Base-by-base conservation (phyloP, 2,329 filamentous ascomycete species). In the Xylariaceae sp. region DNA sequence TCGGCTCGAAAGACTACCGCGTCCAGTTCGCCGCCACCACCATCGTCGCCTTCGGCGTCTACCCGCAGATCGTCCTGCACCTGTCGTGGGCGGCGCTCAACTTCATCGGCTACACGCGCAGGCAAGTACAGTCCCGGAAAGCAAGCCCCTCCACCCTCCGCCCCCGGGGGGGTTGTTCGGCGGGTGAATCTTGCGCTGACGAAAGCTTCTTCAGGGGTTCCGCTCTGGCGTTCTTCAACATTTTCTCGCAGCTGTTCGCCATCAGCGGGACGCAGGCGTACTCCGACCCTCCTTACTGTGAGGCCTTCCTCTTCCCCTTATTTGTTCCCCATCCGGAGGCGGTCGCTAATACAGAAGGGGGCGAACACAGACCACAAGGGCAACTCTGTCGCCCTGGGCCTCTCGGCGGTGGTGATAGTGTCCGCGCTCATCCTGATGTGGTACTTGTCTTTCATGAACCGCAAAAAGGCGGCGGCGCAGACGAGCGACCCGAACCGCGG, bases 41-140 rank as follows among this genome's bases (percentile, higher is more conserved):
- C 23, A 29, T 51, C 1, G 39, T 50, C 16, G 42, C 45, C 5
- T 47, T 47, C 16, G 40, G 36, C 11, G 37, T 43, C 3, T 50
- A 40, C 35, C 44, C 48, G 4, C 42, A 39, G 31, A 39, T 35
- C 11, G 45, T 51, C 14, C 26, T 51, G 19, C 38, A 41, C 12
- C 25, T 50, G 16, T 40, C 46, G 5, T 51, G 48, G 48, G 40
- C 36, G 22, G 42, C 48, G n/a, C 50, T 44, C 36, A 46, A 43
- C 29, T 47, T 48, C 33, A 32, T 47, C 14, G 48, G 48, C 7
- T 51, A 51, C 32, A 51, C 48, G 7, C 40, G 45, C 32, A 44
- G 43, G 43, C 43, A 18, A 34, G 31, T 4, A 7, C 3, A 6
- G 13, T 16, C 4, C n/a, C 21, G 9, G 21, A 22, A 22, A 22